Evolutionary conservation across 164 flowering plant genomes (phyloP), one percentile per base, ranked within the genome.

Genomic region (Umbilicus rupestris): DNA sequence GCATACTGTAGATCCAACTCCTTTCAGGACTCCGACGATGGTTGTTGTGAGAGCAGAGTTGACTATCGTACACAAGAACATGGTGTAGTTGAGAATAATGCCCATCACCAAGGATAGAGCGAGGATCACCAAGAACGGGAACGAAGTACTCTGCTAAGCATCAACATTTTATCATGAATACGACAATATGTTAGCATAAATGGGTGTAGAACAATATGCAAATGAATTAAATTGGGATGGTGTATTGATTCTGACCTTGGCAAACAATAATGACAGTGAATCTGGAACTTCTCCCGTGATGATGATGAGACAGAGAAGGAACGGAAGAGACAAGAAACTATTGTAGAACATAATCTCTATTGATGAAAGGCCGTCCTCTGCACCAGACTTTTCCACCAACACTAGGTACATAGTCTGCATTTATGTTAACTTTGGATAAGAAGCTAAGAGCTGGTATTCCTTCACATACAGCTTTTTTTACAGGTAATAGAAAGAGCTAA

Each of bases 1-100:
- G 75, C 89, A 41, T 76, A 94, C 99, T 69, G 97, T 92, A 65
- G 99, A 94, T 2, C 85, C 99, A n/a, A 94, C 99, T 7, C 99
- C 99, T 75, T 94, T 94, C 66, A 94, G 96, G 67, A 94, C 99
- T 71, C 99, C 99, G 64, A 94, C 97, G 47, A 94, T 92, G 67
- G 99, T 94, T 19, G 99, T 94, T 35, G 99, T 94, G 28, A 94
- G 87, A 71, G 99, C 99, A 28, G 99, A 95, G 75, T 95, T 95
- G 69, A 95, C 97, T 12, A 92, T 83, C 47, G 99, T 95, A 71
- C 99, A 95, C 70, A 85, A 76, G 81, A 95, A 95, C 99, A 95
- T 95, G 63, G 97, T 95, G 84, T 74, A 94, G 79, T 94, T 92
- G 67, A 94, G 90, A 72, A 81, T 84, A 16, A 94, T 92, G 49